Evolutionary conservation across 768 basidiomycete genomes (phyloP).

Genomic region (Suillus variegatus): DNA sequence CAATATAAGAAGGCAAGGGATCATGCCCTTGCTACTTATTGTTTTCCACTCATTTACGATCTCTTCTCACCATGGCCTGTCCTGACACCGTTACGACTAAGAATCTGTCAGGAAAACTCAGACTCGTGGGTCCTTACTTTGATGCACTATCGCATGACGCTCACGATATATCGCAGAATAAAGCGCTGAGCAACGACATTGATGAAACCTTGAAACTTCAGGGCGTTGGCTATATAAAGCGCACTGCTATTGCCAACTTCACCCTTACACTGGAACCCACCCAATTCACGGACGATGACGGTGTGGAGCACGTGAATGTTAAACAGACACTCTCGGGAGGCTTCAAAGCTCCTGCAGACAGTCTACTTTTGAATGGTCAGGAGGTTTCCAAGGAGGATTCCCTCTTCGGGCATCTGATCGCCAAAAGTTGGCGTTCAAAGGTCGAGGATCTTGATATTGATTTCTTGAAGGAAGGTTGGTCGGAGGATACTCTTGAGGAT

Average conservation of each 20-base stretch:
- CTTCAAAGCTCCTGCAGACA: constrained; percentile 53
- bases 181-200: constrained; percentile 52
- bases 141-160: neutral
- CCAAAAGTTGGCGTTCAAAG: constrained; percentile 47
- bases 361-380: constrained; percentile 51
- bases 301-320: constrained; percentile 62
- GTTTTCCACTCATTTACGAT: neutral
- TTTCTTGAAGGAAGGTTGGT: constrained; percentile 35
- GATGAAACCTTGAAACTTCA: constrained; percentile 63
- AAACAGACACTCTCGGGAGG: constrained; percentile 63
- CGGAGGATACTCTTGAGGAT: constrained; percentile 29
- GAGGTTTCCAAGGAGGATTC: constrained; percentile 49
- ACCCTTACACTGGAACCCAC: constrained; percentile 58
- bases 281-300: constrained; percentile 58
- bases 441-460: constrained; percentile 43
- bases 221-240: constrained; percentile 66
- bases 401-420: constrained; percentile 56
- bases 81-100: neutral
- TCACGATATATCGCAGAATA: constrained; percentile 47
- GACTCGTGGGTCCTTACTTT: neutral
- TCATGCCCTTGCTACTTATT: neutral
- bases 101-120: neutral
- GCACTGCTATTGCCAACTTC: constrained; percentile 53
- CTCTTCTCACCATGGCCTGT: constrained; percentile 4
- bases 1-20: neutral